Base-by-base conservation (phyloP, 257 asterid species). In the Coffea canephora region DNA sequence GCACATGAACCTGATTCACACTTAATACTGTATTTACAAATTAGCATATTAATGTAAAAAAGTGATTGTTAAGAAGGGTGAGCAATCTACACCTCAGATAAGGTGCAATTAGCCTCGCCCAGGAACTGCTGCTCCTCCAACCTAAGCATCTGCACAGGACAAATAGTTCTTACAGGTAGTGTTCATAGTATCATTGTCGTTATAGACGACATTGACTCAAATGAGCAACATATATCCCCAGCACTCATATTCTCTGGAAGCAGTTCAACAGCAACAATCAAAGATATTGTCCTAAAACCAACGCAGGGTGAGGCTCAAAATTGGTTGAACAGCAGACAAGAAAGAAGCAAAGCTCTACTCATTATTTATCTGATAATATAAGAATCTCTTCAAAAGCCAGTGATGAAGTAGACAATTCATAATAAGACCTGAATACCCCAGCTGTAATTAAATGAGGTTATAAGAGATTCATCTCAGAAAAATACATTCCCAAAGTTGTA, bases 101-200 rank as follows among this genome's bases (percentile, higher is more conserved):
- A 76, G 0, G 91, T 79, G 87, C 99, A 96, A 82, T 86, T 88
- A 76, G 96, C 95, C 88, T 92, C 97, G 77, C 98, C 99, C 84
- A 96, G 97, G 89, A 96, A 90, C 88, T 96, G 97, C 84, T 96
- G 99, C 84, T 94, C 98, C 82, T 94, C 97, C 86, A 96, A 87
- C 87, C 83, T 92, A 81, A 96, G 88, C 84, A 82, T 87, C 87
- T 86, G 79, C 75, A 75, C 18, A 18, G 77, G 75, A 79, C 70
- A 80, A 69, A 79, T 43, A 50, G 61, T 39, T 16, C 71, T 49
- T 62, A 11, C 66, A 78, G 61, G 57, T n/a, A 36, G 74, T 31
- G 36, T 19, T 31, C 65, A 78, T 59, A 16, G 50, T 31, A 45
- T 27, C 43, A 25, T 62, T n/a, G 62, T 11, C 16, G 48, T 14